Percentiles rank a stretch among this genome's conserved stretches.
Conservation (phyloP, 139 green algal species). For the Chlamydomonas asymmetrica region DNA sequence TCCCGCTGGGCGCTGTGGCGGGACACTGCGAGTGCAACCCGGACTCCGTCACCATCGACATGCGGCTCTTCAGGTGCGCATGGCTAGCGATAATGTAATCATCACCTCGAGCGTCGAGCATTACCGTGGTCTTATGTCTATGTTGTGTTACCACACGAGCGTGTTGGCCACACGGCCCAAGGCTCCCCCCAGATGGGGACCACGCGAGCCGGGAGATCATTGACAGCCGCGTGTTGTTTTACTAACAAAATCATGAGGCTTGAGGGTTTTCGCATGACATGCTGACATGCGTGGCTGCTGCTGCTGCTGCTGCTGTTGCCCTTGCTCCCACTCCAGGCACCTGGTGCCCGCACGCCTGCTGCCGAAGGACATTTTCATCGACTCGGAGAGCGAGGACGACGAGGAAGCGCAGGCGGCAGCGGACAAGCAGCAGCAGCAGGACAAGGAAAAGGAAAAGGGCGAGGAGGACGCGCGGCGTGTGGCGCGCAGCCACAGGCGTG, state of each 20-base stretch:
- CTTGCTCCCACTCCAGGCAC: too few relatives aligned
- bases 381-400: slow-evolving; percentile 21
- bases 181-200: too few relatives aligned
- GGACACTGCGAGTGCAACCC: slow-evolving; percentile 29
- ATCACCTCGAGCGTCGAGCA: too few relatives aligned
- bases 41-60: slow-evolving; percentile 78
- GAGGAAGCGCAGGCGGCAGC: slow-evolving; percentile 5
- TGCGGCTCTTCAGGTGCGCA: slow-evolving; percentile 71
- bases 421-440: slow-evolving; percentile 18
- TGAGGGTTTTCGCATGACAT: slow-evolving; percentile 29
- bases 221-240: too few relatives aligned
- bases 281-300: neutral
- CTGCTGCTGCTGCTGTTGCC: too few relatives aligned
- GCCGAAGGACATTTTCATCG: slow-evolving; percentile 15
- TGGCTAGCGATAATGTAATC: too few relatives aligned
- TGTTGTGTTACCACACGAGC: too few relatives aligned
- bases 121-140: too few relatives aligned
- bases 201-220: too few relatives aligned
- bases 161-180: too few relatives aligned
- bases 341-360: slow-evolving; percentile 33
- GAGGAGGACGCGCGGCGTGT: neutral
- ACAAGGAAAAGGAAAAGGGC: slow-evolving; percentile 7
- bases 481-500: neutral
- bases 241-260: too few relatives aligned
- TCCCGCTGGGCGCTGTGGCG: slow-evolving; percentile 32